Conservation (phyloP, 164 flowering plant genomes). For the Tetracentron sinense region DNA sequence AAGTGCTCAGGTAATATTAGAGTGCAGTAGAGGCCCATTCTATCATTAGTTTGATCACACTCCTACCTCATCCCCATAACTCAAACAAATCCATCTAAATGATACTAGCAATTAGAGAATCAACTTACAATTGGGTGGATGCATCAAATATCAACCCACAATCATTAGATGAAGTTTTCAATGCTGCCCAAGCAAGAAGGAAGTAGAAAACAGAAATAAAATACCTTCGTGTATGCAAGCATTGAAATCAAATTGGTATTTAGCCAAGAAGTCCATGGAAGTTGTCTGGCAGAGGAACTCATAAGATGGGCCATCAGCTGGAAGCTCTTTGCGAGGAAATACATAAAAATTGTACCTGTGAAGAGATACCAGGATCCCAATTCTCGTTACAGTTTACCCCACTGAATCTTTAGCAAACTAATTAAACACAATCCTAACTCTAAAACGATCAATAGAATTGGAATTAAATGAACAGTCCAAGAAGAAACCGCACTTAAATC, state of each 20-base stretch:
- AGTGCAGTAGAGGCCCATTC: neutral
- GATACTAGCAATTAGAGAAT: neutral
- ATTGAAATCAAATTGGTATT: conserved; percentile 88
- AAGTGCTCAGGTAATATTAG: no score
- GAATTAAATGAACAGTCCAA: no score
- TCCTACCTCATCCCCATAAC: neutral
- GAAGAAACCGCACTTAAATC: no score
- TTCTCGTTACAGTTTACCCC: neutral
- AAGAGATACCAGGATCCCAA: conserved; percentile 5
- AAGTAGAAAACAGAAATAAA: neutral
- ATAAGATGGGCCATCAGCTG: conserved; percentile 35
- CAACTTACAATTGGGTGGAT: neutral
- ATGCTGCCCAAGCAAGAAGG: neutral
- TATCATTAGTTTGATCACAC: no score
- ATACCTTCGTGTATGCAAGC: conserved; percentile 82
- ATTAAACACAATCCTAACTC: neutral
- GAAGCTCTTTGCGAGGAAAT: conserved; percentile 83
- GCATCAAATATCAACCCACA: neutral
- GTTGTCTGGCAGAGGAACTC: conserved; percentile 89
- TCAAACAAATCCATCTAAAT: neutral
- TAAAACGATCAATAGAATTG: neutral
- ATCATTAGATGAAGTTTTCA: neutral
- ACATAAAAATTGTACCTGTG: conserved; percentile 84
- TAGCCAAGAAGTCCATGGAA: conserved; percentile 84
- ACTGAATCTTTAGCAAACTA: neutral